Evolutionary conservation across 192 early-diverging fungal genomes (phyloP), one percentile per base, ranked within the genome.

Genomic region (Chytriomyces confervae): DNA sequence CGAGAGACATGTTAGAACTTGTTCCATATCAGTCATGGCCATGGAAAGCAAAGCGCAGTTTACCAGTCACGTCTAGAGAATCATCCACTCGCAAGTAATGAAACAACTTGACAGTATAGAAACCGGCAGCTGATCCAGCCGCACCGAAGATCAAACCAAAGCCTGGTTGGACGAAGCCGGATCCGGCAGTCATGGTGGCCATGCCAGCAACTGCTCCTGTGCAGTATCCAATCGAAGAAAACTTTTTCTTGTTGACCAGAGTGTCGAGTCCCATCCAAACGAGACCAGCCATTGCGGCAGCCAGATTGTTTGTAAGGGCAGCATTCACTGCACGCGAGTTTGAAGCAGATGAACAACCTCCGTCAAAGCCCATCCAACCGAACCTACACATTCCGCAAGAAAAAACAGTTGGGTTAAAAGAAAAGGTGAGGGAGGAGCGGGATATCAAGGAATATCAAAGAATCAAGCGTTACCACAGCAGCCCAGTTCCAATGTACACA

Each of bases 181-280:
- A 91, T 47, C 87, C 95, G 0, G 97, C 96, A 7, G 97, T 98
- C 70, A 98, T 96, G 36, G 94, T 91, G 7, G 97, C 97, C 46
- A 99, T 80, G 13, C 94, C 97, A 44, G 95, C 88, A 36, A 99
- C 91, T 10, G 93, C 95, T 62, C 97, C 97, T 18, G 95, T 96
- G 85, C 97, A 98, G 83, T 95, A 97, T n/a, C 93, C 95, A 62
- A 99, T 87, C 49, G 91, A 93, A 8, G 96, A 97, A 27, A 96
- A 88, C 84, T 95, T 95, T 62, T 84, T 86, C 27, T 91, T 93
- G 67, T 91, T 85, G 80, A 75, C 49, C 23, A 88, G 75, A 88
- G 82, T 94, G 80, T 96, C 95, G 24, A 92, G 80, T 11, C 91
- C 62, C 66, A 94, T 88, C 97, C 97, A 98, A 24, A 93, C 85